Base-by-base conservation (phyloP, 192 early-diverging fungal genomes). In the Gryganskiella cystojenkinii region DNA sequence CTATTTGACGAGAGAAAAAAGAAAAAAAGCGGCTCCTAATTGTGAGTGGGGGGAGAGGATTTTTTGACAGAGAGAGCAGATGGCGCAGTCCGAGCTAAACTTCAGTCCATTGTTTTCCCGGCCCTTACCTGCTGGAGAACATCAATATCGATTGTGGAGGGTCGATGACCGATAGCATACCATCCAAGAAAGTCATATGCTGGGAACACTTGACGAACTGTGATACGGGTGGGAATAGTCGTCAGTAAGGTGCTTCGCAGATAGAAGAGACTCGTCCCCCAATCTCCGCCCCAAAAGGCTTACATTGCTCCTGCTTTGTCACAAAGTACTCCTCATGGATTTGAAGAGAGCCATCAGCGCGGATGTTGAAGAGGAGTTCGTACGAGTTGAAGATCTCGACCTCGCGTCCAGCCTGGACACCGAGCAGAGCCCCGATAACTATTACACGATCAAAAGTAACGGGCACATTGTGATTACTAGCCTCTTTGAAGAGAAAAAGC, bases 381-480 rank as follows among this genome's bases (percentile, higher is more conserved):
- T 88, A 96, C 0, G 94, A 96, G 83, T 94, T 92, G 66, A 94
- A 86, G 56, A 96, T 89, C 64, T 96, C 94, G 51, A 96, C 89
- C 56, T 92, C 89, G 37, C 94, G 89, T 27, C 93, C 93, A 30
- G 83, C 78, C 67, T 94, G 93, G 27, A 78, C 87, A 22, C 93
- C 94, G 13, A 96, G 69, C 17, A 96, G 58, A 0, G 92, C 93
- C 27, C 94, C 94, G 68, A 91, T 84, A 30, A 95, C 90, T 87
- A 68, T 57, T 3, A 52, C 50, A 54, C 15, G 47, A 55, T 22
- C 61, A 17, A 44, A 20, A 15, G 24, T 19, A 30, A 15, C 19
- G 20, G 2, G 15, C 43, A 43, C 28, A 42, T 20, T n/a, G 8
- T 13, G 6, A 3, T 44, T 10, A 17, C 15, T 30, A 22, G 15